Evolutionary conservation across 2,329 filamentous ascomycete genomes (phyloP).

Genomic region (Fusarium haematococcum): DNA sequence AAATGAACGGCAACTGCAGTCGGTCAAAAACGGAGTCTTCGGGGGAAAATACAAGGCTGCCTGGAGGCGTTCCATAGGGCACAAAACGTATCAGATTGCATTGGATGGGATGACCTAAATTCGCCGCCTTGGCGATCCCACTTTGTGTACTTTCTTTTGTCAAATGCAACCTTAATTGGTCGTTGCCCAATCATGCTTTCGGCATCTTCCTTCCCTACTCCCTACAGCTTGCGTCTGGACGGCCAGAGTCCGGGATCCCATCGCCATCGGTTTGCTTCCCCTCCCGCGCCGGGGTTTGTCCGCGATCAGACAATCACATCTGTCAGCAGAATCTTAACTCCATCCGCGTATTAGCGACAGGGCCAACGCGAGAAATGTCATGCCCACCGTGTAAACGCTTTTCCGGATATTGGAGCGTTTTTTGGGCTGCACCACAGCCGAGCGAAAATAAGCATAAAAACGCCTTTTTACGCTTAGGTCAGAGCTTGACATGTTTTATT

Average conservation of each 20-base stretch:
- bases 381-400: background rate
- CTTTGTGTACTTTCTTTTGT: conserved; percentile 10
- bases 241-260: background rate
- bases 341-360: background rate
- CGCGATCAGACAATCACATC: background rate
- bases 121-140: conserved; percentile 8
- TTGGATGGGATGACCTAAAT: background rate
- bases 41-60: background rate
- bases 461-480: conserved; percentile 9
- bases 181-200: background rate
- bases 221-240: background rate
- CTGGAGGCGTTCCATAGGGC: background rate
- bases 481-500: background rate
- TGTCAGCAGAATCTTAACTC: background rate
- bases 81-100: background rate
- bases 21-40: background rate
- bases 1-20: background rate
- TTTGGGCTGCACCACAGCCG: background rate
- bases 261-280: background rate
- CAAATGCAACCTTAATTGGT: conserved; percentile 14
- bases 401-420: background rate
- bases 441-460: conserved; percentile 35
- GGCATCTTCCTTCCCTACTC: background rate
- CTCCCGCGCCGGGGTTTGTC: background rate
- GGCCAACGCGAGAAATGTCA: background rate